These are phyloP conservation scores for Paramecium pentaurelia DNA, from an alignment of 73 alveolate species.

Conservation along the genomic window DNA sequence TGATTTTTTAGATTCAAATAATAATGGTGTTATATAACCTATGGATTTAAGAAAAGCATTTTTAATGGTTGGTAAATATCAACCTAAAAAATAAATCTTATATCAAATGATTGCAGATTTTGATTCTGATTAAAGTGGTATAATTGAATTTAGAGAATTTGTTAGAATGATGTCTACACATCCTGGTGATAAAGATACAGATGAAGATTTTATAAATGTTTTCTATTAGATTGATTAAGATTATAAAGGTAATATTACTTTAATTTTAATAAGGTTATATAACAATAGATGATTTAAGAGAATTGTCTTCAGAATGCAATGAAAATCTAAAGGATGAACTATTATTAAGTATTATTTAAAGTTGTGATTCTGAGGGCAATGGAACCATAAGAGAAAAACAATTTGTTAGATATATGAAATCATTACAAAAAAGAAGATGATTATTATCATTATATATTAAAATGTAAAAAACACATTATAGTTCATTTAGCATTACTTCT, in stretches of 20 bases:
- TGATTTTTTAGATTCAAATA: slow-evolving; percentile 22
- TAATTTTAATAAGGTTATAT: not conserved
- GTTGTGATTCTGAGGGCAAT: not conserved
- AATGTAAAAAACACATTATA: slow-evolving; percentile 18
- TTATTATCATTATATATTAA: not conserved
- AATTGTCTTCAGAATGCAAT: not conserved
- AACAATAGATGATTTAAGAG: not conserved
- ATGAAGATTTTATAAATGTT: not conserved
- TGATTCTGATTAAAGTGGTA: not conserved
- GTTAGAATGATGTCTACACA: not conserved
- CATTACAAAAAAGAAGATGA: not conserved
- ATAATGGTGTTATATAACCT: not conserved
- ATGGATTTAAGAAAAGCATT: slow-evolving; percentile 11
- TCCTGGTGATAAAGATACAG: not conserved
- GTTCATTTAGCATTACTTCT: not conserved
- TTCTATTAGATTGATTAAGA: not conserved
- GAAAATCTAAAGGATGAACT: not conserved
- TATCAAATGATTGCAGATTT: slow-evolving; percentile 1
- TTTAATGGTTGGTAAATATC: not conserved
- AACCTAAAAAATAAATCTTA: not conserved
- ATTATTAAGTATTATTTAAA: not conserved
- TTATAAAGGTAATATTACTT: not conserved
- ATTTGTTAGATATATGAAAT: not conserved
- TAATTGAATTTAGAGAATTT: slow-evolving; percentile 5
- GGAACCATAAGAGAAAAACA: not conserved